Conservation (phyloP, 2,329 filamentous ascomycete species). For the Fusarium chlamydosporum region DNA sequence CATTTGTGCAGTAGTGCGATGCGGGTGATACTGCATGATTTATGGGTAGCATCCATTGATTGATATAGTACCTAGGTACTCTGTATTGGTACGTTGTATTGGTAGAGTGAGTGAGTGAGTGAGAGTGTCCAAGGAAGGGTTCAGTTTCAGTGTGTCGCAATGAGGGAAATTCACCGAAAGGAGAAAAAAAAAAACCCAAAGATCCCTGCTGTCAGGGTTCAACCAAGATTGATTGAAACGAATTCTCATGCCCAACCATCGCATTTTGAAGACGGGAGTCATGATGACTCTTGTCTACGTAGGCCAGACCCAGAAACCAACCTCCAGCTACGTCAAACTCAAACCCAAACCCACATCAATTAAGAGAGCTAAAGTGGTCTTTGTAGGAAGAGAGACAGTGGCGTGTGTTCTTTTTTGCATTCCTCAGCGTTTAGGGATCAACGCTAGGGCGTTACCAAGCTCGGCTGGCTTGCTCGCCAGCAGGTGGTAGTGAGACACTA, state of each 20-base stretch:
- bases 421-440: conserved; percentile 41
- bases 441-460: conserved; percentile 36
- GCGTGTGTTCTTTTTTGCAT: conserved; percentile 36
- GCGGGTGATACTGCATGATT: conserved; percentile 39
- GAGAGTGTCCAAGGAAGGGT: neutral
- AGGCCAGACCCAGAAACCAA: conserved; percentile 19
- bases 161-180: conserved; percentile 14
- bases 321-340: conserved; percentile 33
- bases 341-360: conserved; percentile 4
- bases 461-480: conserved; percentile 39
- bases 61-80: neutral
- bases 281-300: conserved; percentile 17
- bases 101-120: neutral
- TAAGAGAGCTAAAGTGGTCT: conserved; percentile 11
- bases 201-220: conserved; percentile 19
- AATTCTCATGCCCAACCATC: conserved; percentile 19
- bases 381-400: conserved; percentile 26
- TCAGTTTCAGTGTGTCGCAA: conserved; percentile 10
- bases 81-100: conserved; percentile 3
- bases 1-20: conserved; percentile 30
- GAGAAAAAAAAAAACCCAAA: too few relatives aligned
- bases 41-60: conserved; percentile 18
- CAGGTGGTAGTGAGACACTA: conserved; percentile 31
- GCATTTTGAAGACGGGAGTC: conserved; percentile 5
- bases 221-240: conserved; percentile 16